Base-by-base conservation (phyloP, 371 early-diverging fungal genomes). In the Mucor irregularis region DNA sequence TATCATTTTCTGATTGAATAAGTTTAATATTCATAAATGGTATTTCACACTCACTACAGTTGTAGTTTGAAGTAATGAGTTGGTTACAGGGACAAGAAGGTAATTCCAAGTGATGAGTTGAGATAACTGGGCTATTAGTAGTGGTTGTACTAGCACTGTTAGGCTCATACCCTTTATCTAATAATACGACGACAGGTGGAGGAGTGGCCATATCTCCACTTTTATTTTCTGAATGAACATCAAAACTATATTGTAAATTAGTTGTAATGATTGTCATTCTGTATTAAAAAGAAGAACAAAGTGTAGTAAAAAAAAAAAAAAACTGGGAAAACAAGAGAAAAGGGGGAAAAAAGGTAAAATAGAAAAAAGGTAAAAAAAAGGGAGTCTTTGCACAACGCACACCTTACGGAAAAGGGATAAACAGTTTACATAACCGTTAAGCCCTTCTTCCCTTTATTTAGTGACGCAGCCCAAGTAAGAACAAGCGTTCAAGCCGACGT, bases 81-180 rank as follows among this genome's bases (percentile, higher is more conserved):
- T 50, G 39, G 28, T 56, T 49, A 22, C 62, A 62, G 28, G 35
- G 24, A 51, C 62, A 62, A 10, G 39, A 17, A 2, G 40, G 22
- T 16, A 35, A 33, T 16, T 38, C 28, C 5, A 38, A 11, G 28
- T 33, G 37, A 8, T 40, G 45, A 39, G 44, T 11, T 21, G 62
- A 62, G 22, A 56, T 61, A 1, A 56, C 43, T 39, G 62, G 62
- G 17, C 62, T 62, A 35, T 51, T 62, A 6, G 52, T 56, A 6
- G 53, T 53, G 19, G 56, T 57, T 14, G 62, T 62, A 21, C 48
- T 57, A 26, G 19, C 31, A 31, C 61, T 61, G 28, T 43, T 43
- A n/a, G 25, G 19, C 17, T 61, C 54, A 37, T 49, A 61, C 2
- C 43, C 19, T 35, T 43, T 49, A n/a, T 60, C 54, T 39, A 48